Base-by-base conservation (phyloP, 805 yeast genomes). In the Limtongia smithiae region DNA sequence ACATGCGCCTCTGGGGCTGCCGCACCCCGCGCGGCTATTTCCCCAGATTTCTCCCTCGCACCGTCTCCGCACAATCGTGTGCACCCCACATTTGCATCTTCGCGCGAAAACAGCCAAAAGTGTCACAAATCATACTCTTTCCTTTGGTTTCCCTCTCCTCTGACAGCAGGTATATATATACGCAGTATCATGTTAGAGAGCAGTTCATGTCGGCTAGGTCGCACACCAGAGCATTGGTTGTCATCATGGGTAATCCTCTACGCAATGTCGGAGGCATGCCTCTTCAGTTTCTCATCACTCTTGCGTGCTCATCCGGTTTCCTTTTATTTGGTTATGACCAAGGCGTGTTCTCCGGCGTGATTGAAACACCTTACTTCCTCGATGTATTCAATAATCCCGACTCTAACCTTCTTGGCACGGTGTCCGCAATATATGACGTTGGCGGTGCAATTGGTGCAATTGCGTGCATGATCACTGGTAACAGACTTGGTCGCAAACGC, bases 401-500 rank as follows among this genome's bases (percentile, higher is more conserved):
- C 40, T 50, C 68, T 1, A 43, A 59, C 8, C 43, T 63, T 18
- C 65, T 62, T 24, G 49, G 58, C 25, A 44, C 46, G 44, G 34
- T 65, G 34, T 65, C 67, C 14, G 57, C 71, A 2, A 65, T 67
- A 35, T 85, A 83, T 60, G 90, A 85, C 41, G 61, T 84, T 36
- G 94, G 91, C 43, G 83, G 89, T 68, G 81, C 83, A 71, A 73
- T 77, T 57, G 90, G 91, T 56, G 86, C 90, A 8, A 62, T 83
- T 36, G 72, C 79, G 43, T 83, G 82, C 18, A 73, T 83, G 67
- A 70, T 73, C 53, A 65, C 71, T 47, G 91, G 89, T 68, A 86
- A 81, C 55, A 65, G 48, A 33, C 63, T 71, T 41, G 93, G 93
- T 46, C 80, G 93, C 71, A 78, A 83, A 67, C 80, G 79, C 28